phyloP scores from a whole-genome alignment of 1,284 basidiomycete genomes.

The Ceratobasidium papillatum region DNA sequence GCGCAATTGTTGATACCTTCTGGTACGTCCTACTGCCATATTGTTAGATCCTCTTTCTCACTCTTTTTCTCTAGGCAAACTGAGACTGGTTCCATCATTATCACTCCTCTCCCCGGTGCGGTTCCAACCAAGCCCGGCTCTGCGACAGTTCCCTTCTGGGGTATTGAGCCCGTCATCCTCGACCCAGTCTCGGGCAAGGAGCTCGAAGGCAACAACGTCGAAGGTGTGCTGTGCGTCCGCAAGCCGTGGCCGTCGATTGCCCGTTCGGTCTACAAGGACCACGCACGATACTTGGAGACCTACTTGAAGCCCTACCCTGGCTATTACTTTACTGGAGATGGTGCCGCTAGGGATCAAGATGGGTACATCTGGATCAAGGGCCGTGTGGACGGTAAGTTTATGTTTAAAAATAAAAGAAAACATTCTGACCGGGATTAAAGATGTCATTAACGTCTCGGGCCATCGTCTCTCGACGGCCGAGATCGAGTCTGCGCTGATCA shows the following conservation, averaged over 20 bases:
- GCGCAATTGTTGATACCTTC: constrained; percentile 95
- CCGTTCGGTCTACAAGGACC: constrained; percentile 92
- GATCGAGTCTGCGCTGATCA: constrained; percentile 94
- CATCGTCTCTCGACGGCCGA: constrained; percentile 97
- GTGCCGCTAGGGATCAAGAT: constrained; percentile 91
- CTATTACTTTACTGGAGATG: constrained; percentile 96
- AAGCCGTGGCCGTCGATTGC: constrained; percentile 96
- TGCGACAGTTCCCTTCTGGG: constrained; percentile 98
- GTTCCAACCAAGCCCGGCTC: constrained; percentile 96
- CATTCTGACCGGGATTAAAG: constrained; percentile 51
- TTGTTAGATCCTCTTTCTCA: neutral
- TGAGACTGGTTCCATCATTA: constrained; percentile 94
- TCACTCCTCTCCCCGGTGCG: constrained; percentile 95
- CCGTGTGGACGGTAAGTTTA: constrained; percentile 84
- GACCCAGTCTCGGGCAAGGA: constrained; percentile 83
- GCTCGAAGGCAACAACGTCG: constrained; percentile 82
- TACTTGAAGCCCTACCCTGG: constrained; percentile 95
- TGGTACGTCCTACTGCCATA: constrained; percentile 59
- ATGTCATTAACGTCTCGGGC: constrained; percentile 94
- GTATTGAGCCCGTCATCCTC: constrained; percentile 88
- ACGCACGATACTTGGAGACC: constrained; percentile 90
- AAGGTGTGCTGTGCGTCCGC: constrained; percentile 90
- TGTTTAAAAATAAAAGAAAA: neutral
- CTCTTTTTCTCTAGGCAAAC: constrained; percentile 73
- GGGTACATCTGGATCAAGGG: constrained; percentile 99